phyloP scores from a whole-genome alignment of 495 filamentous ascomycete species.

The Parachaetomium inaequale region DNA sequence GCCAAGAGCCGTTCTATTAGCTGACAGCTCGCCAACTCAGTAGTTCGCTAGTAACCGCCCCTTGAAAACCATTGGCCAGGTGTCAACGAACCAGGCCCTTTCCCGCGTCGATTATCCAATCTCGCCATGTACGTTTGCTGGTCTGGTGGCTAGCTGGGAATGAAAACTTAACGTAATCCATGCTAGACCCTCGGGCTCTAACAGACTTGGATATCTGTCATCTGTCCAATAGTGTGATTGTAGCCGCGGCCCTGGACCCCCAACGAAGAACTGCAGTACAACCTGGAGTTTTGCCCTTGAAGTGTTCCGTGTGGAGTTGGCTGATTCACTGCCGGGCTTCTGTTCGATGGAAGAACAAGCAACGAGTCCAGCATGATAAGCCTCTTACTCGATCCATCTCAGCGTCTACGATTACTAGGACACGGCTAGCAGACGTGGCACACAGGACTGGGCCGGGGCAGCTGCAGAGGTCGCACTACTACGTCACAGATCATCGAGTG shows the following conservation, averaged over 20 bases:
- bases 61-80: not conserved
- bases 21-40: constrained; percentile 8
- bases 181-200: not conserved
- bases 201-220: too few species aligned
- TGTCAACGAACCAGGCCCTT: not conserved
- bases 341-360: not conserved
- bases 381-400: not conserved
- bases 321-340: too few species aligned
- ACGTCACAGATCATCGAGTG: not conserved
- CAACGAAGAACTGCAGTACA: too few species aligned
- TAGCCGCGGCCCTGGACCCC: too few species aligned
- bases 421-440: not conserved
- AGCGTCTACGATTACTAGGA: not conserved
- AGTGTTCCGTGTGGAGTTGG: too few species aligned
- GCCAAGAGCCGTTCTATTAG: not conserved
- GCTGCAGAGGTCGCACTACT: not conserved
- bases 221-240: too few species aligned
- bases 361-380: not conserved
- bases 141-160: too few species aligned
- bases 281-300: too few species aligned
- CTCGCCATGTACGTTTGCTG: not conserved
- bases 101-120: not conserved
- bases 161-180: not conserved
- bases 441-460: not conserved
- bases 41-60: not conserved